Percentiles rank a stretch among this genome's conserved stretches.
Evolutionary conservation across 2,329 filamentous ascomycete species (phyloP).

Genomic region (Arthrobotrys megalospora): DNA sequence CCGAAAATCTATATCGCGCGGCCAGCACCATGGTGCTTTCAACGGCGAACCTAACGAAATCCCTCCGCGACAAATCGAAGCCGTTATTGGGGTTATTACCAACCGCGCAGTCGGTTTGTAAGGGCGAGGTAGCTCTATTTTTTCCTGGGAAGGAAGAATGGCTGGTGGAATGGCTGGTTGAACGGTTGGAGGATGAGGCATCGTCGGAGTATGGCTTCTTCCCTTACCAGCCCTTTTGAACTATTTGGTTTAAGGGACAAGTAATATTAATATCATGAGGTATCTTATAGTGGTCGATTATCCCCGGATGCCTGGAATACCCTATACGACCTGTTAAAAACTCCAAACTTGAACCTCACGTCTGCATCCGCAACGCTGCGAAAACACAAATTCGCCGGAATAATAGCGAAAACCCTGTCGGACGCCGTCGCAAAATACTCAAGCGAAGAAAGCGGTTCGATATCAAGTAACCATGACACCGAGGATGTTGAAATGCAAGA

Average conservation of each 20-base stretch:
- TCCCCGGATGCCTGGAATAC: constrained; percentile 47
- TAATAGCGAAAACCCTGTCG: constrained; percentile 48
- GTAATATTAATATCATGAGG: background rate
- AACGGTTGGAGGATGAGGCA: constrained; percentile 66
- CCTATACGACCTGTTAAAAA: constrained; percentile 37
- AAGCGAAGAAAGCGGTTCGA: background rate
- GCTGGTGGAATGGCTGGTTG: constrained; percentile 77
- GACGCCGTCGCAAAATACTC: constrained; percentile 41
- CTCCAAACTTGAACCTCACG: constrained; percentile 33
- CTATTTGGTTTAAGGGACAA: background rate
- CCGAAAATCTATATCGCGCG: constrained; percentile 5
- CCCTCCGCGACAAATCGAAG: constrained; percentile 66
- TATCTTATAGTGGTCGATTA: constrained; percentile 37
- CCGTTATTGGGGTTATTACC: constrained; percentile 62
- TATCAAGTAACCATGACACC: background rate
- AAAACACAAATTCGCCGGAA: constrained; percentile 56
- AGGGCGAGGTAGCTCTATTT: constrained; percentile 27
- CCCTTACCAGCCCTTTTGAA: background rate
- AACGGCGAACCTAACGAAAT: constrained; percentile 65
- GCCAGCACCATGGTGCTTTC: constrained; percentile 65
- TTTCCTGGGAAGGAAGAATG: constrained; percentile 74
- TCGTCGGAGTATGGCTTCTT: constrained; percentile 42
- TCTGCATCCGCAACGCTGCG: constrained; percentile 28
- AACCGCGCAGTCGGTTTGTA: constrained; percentile 56
- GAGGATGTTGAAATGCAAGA: constrained; percentile 54